Evolutionary conservation across 2,329 filamentous ascomycete species (phyloP), one percentile per base, ranked within the genome.

Genomic region (Xylaria multiplex): DNA sequence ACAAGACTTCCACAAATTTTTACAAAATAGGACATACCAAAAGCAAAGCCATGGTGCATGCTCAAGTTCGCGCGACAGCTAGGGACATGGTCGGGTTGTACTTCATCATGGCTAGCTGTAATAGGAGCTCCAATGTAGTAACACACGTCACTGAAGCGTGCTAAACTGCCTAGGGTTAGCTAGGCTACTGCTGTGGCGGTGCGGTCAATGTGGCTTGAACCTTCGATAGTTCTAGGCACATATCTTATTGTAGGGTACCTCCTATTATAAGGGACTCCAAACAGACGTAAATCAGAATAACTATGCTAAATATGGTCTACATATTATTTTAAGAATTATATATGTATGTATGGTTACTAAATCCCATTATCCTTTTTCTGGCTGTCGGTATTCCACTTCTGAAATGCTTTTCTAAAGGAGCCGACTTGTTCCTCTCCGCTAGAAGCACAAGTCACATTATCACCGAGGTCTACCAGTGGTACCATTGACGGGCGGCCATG

Each of bases 401-500:
- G 74, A 40, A 73, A 77, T 35, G 65, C 71, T 30, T 63, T 57
- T 8, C 70, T 63, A 72, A 75, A 77, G 16, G 61, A 67, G 1
- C 53, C 55, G 5, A 43, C 45, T 53, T 58, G 43, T 7, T 65
- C 62, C 45, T 52, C 27, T 32, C 62, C 24, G 24, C 66, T 56
- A 6, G 8, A 24, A 13, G 37, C 24, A 24, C 19, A 49, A 52
- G 69, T 59, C 16, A 59, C 59, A 45, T 54, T 53, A 45, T 65
- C 56, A 1, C 82, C 82, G 35, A 89, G 66, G 66, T 88, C 83
- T 3, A 89, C 77, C n/a, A 91, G 66, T 2, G 89, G 89, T 6
- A 86, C 84, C 84, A 91, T 86, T 40, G 86, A 88, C 1, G 88
- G 88, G 59, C 89, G 82, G 0, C 93, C 93, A 81, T 96, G 93